Evolutionary conservation across 768 basidiomycete genomes (phyloP), one percentile per base, ranked within the genome.

Genomic region (Astraeus odoratus): DNA sequence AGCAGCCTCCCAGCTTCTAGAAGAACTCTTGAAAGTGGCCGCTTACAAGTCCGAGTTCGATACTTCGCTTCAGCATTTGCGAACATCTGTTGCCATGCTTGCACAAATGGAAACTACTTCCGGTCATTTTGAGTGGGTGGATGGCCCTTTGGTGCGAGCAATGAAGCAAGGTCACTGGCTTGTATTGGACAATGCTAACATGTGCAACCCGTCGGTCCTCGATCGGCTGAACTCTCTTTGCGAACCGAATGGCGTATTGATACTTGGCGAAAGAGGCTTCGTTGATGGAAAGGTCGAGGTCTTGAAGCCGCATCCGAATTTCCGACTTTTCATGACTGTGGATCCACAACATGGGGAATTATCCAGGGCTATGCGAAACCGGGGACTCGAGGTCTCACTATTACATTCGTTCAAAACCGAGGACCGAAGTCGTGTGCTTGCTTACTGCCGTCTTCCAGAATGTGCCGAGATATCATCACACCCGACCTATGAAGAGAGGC

Each of bases 311-410:
- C 94, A 98, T 59, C 80, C 85, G 2, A 72, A 83, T 53, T 99
- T 99, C 68, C 78, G 94, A 22, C 70, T 99, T 5, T 86, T 98
- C 67, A 95, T 99, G 92, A 79, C 83, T 2, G 81, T 94, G 42
- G 90, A 99, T 58, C 87, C 91, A 23, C 82, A 83, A 50, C 76
- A 84, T 50, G 96, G 96, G 36, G 96, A 99, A 65, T 70, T 98
- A 9, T 98, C 96, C 1, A 76, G 96, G 29, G 96, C 96, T 2
- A 99, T 99, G 96, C 85, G 96, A 20, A 99, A 99, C 66, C 81
- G 96, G 46, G 95, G 95, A 15, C 71, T 96, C 27, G 96, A 99
- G 64, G 75, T 97, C 38, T 74, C 76, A 23, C 55, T 92, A 43
- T 43, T 72, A 8, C 41, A 58, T 5, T 42, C 47, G 16, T 60